Base-by-base conservation (phyloP, 352 stramenopile species). In the Phytophthora agathidicida region DNA sequence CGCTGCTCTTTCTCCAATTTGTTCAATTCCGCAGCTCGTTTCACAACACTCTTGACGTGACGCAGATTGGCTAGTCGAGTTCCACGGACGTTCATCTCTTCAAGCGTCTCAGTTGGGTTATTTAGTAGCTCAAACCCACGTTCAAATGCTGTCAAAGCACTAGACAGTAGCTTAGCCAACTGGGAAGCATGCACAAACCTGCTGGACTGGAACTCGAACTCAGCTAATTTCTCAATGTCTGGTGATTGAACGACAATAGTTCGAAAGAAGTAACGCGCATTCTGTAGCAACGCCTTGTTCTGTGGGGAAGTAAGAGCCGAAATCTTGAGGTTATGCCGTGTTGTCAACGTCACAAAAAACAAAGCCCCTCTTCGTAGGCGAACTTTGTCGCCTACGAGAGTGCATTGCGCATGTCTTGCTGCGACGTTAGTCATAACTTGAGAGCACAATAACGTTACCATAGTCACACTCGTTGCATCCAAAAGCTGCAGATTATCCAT, bases 301-400 rank as follows among this genome's bases (percentile, higher is more conserved):
- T 7, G 8, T 10, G 11, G 10, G 7, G 7, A n/a, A 16, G 35
- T 11, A 14, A 8, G 19, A 30, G n/a, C n/a, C n/a, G 32, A 22
- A 17, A 4, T 30, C n/a, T 51, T 48, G 3, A 35, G 20, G 10
- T 19, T 17, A 28, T 42, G 23, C 2, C 22, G 24, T 6, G 37
- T 44, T 11, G 68, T 71, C 39, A 58, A 33, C 6, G 47, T 63
- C 6, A 71, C 24, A 0, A 68, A 10, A 31, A 90, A 88, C 19
- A 89, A 64, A 17, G 71, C 54, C 8, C 83, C 80, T 42, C 46
- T 63, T 33, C 77, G 73, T 7, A 91, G 44, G 2, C 71, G 71
- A 11, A 91, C 10, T 37, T 75, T 83, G 8, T 71, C 63, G 7
- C 63, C 63, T 24, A 55, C 31, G 1, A 93, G 42, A 7, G 48